Percentiles rank a stretch among this genome's conserved stretches.
These are phyloP conservation scores for Cruciata laevipes DNA, from an alignment of 257 asterid species.

Conservation along the genomic window DNA sequence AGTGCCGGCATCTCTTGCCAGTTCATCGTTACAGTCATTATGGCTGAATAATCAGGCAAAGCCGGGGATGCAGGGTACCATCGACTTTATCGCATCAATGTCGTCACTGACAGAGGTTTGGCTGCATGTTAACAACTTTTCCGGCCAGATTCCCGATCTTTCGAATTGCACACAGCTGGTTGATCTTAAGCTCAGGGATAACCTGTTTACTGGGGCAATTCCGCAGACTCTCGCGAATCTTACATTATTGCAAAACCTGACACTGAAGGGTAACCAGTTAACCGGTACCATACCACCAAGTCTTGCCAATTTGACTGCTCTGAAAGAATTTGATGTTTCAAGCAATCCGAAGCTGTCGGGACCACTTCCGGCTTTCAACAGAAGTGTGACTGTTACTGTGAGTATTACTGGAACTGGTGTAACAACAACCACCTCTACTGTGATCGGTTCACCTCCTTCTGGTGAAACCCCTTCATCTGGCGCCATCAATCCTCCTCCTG, in stretches of 20 bases:
- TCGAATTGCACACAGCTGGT: constrained; percentile 32
- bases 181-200: constrained; percentile 61
- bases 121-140: constrained; percentile 61
- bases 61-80: constrained; percentile 46
- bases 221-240: no score
- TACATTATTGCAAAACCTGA: no score
- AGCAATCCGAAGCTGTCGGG: no score
- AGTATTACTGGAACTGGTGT: no score
- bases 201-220: constrained; percentile 34
- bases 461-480: constrained; percentile 12
- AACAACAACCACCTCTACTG: no score
- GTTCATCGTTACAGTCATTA: constrained; percentile 46
- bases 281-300: no score
- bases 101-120: constrained; percentile 33
- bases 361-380: no score
- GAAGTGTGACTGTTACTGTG: no score
- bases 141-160: constrained; percentile 75
- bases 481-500: background rate
- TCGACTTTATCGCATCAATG: constrained; percentile 53
- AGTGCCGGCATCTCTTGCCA: constrained; percentile 47
- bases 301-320: no score
- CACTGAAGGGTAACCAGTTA: no score
- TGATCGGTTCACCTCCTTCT: constrained; percentile 4
- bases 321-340: no score
- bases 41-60: constrained; percentile 70